phyloP scores from a whole-genome alignment of 345 rosid genomes.

The Fremontodendron californicum region DNA sequence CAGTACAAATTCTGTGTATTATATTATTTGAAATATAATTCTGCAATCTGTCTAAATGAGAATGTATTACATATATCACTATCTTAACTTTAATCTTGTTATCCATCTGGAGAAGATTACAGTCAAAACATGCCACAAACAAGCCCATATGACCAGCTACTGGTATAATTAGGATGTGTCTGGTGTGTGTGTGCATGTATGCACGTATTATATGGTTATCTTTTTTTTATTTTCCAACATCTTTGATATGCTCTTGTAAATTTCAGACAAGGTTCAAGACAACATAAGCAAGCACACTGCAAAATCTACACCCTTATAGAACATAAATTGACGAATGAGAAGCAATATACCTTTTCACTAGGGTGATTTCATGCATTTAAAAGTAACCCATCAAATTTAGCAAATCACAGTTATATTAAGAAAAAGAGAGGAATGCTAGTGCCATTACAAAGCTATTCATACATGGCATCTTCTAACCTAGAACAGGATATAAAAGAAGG shows the following conservation, averaged over 20 bases:
- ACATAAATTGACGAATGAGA: background rate
- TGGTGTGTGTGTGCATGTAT: background rate
- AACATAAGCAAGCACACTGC: background rate
- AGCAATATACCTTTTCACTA: background rate
- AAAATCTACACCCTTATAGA: background rate
- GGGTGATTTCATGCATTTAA: background rate
- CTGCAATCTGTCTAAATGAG: background rate
- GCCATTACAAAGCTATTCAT: background rate
- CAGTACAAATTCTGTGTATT: background rate
- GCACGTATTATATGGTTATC: background rate
- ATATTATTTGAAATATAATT: background rate
- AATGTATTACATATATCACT: background rate
- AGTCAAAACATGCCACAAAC: background rate
- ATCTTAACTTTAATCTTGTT: background rate
- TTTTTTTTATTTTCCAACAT: background rate
- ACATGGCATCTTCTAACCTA: background rate
- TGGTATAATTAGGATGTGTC: background rate
- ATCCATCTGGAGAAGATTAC: background rate
- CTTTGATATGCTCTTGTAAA: background rate
- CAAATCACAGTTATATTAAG: background rate
- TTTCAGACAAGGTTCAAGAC: background rate
- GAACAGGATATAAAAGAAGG: conserved; percentile 3
- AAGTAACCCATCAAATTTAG: background rate
- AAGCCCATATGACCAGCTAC: background rate
- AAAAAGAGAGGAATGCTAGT: background rate